phyloP scores from a whole-genome alignment of 2,329 filamentous ascomycete genomes.

The Aspergillus aculeatus region DNA sequence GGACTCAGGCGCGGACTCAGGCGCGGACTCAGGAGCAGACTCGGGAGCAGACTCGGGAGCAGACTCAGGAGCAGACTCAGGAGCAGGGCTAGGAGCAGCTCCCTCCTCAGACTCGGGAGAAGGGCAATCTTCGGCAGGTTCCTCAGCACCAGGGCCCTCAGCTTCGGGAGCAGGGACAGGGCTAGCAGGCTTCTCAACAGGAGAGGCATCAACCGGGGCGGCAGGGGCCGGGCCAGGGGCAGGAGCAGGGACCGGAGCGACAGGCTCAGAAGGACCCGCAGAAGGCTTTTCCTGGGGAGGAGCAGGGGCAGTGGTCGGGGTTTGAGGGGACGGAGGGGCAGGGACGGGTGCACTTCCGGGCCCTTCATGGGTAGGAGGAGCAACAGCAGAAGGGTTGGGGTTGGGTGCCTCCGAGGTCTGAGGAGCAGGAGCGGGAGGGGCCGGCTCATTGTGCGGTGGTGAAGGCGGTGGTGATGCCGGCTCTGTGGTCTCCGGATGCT shows the following conservation, averaged over 20 bases:
- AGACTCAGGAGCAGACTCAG: neutral
- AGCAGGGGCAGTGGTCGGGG: neutral
- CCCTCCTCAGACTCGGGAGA: neutral
- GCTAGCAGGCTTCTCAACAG: neutral
- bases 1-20: neutral
- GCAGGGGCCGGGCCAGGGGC: slow-evolving; percentile 10
- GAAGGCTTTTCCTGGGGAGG: slow-evolving; percentile 2
- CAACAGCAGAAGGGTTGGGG: neutral
- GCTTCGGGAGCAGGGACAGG: neutral
- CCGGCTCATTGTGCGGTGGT: neutral
- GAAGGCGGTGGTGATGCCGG: neutral
- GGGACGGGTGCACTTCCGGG: neutral
- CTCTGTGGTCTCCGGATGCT: neutral
- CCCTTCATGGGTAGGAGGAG: neutral
- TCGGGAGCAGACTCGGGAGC: neutral
- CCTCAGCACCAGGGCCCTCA: neutral
- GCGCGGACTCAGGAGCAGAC: neutral
- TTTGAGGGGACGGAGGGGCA: neutral
- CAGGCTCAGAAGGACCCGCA: neutral
- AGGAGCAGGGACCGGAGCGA: neutral
- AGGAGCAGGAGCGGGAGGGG: neutral
- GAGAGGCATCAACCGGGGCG: neutral
- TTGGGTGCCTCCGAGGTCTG: neutral
- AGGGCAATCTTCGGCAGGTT: neutral
- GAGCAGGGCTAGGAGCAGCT: slow-evolving; percentile 2